phyloP scores from a whole-genome alignment of 208 protist species.

The Acanthamoeba healyi region DNA sequence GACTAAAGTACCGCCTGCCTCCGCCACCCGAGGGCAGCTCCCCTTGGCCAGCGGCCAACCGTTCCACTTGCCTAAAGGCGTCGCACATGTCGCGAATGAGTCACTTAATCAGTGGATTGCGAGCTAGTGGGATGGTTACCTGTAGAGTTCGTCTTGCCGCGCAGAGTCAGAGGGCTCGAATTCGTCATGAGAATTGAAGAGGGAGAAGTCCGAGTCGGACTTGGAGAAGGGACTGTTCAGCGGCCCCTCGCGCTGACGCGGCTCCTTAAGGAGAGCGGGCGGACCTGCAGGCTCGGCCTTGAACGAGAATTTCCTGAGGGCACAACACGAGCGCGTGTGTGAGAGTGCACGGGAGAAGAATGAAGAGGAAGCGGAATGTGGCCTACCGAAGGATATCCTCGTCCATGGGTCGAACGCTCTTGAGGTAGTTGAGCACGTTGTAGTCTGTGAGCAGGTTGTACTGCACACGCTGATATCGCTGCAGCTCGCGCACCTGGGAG shows the following conservation, averaged over 20 bases:
- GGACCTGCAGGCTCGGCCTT: neutral
- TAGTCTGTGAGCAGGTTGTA: conserved; percentile 30
- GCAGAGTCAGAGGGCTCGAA: neutral
- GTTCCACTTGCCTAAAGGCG: neutral
- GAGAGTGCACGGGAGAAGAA: neutral
- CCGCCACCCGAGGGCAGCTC: neutral
- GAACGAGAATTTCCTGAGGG: conserved; percentile 8
- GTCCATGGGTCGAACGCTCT: conserved; percentile 37
- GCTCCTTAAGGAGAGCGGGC: neutral
- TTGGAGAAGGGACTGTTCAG: conserved; percentile 18
- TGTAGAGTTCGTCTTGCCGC: neutral
- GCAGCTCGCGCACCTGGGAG: conserved; percentile 22
- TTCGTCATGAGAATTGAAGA: neutral
- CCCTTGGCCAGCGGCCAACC: neutral
- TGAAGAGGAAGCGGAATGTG: neutral
- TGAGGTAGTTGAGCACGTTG: conserved; percentile 4
- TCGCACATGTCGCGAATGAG: neutral
- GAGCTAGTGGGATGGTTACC: neutral
- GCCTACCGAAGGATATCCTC: conserved; percentile 43
- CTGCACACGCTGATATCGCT: neutral
- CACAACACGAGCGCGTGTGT: neutral
- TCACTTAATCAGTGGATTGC: neutral
- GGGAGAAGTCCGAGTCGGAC: conserved; percentile 25
- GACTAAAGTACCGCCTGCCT: neutral
- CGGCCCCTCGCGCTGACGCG: neutral